Conservation (phyloP, 2,329 filamentous ascomycete genomes). For the Hymenoscyphus scutula region DNA sequence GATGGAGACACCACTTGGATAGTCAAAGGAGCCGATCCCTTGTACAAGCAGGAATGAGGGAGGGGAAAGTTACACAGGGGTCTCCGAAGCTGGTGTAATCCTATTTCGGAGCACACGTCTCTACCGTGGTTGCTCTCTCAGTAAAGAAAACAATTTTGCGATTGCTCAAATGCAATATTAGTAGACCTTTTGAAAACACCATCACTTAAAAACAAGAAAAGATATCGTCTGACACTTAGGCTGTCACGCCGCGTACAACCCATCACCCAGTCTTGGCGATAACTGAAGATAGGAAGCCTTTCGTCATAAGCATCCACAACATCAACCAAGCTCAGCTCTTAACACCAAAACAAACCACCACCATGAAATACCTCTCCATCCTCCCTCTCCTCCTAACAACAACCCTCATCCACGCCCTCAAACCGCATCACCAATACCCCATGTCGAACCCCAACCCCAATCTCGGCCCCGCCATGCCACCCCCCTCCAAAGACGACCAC, state of each 20-base stretch:
- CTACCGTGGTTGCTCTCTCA: too few species aligned
- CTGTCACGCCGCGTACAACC: not conserved
- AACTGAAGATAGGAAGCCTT: not conserved
- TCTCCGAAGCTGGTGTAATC: too few species aligned
- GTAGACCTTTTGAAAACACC: too few species aligned
- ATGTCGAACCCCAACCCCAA: conserved; percentile 24
- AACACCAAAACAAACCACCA: conserved; percentile 6
- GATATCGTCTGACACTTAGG: not conserved
- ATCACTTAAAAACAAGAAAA: too few species aligned
- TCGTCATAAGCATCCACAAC: conserved; percentile 3
- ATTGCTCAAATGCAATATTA: too few species aligned
- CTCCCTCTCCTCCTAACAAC: conserved; percentile 19
- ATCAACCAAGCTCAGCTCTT: not conserved
- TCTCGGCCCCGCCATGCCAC: conserved; percentile 30
- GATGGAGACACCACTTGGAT: not conserved
- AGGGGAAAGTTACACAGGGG: too few species aligned
- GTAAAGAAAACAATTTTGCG: too few species aligned
- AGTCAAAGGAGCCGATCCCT: too few species aligned
- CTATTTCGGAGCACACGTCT: too few species aligned
- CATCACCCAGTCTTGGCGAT: not conserved
- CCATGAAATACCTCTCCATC: conserved; percentile 20
- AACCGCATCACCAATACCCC: conserved; percentile 19
- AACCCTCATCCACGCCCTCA: conserved; percentile 6
- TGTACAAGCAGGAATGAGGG: too few species aligned
- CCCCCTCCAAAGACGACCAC: conserved; percentile 11